Evolutionary conservation across 129 eudicot genomes (phyloP), one percentile per base, ranked within the genome.

Genomic region (Cynara cardunculus): DNA sequence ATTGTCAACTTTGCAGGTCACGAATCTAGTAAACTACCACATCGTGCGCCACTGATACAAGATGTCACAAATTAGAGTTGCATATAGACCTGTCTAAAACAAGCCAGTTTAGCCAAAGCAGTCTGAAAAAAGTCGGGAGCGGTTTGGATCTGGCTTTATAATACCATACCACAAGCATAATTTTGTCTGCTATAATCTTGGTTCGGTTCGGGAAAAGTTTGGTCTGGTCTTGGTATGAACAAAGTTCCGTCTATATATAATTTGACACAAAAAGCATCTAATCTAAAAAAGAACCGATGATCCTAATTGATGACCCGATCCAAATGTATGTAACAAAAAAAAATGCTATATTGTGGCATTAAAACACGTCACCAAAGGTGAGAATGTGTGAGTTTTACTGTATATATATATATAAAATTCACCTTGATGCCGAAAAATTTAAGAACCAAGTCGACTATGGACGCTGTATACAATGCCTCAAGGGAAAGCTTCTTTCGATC

Each of bases 401-500:
- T 22, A 19, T 7, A 4, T 2, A 14, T 10, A 64, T 21, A 24
- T 64, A 26, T 26, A 26, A 77, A 16, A 18, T 46, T 18, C 6
- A 89, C 90, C 90, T 87, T 89, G 19, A 70, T 66, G 25, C 90
- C 89, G 30, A 89, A 83, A 2, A 85, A 46, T 73, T 85, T 87
- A 69, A 77, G 79, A 18, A 82, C 78, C 13, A 89, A 31, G 19
- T 85, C 81, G 7, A 86, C 83, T 13, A 85, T 80, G 34, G 86
- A 72, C 39, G 77, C 82, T 11, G 95, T 82, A 85, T 62, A 84
- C 0, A 84, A 10, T 21, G 88, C 86, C 71, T 87, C 94, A 12
- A 85, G 85, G 1, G 91, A 87, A 28, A n/a, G 78, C 75, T 86
- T 90, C 83, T 88, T 88, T 14, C 86, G 49, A 61, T 86, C 92